Percentiles rank a stretch among this genome's conserved stretches.
phyloP scores from a whole-genome alignment of 352 stramenopile genomes.

The Thraustotheca clavata region DNA sequence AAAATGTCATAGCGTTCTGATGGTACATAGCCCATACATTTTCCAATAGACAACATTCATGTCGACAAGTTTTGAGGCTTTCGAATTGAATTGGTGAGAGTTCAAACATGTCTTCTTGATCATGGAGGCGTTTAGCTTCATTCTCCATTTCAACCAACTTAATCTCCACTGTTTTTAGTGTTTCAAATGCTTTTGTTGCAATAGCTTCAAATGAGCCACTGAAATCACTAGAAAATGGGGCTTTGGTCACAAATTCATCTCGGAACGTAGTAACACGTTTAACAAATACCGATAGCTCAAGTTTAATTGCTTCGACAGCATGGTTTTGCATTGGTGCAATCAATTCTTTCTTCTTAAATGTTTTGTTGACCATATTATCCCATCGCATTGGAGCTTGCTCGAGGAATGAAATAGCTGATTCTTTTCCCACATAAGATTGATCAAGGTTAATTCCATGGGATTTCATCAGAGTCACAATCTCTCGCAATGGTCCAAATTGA shows the following conservation, averaged over 20 bases:
- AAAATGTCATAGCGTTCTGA: constrained; percentile 29
- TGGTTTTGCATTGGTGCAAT: constrained; percentile 87
- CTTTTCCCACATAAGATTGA: constrained; percentile 76
- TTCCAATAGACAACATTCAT: constrained; percentile 87
- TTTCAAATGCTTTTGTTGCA: constrained; percentile 57
- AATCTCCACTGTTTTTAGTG: constrained; percentile 79
- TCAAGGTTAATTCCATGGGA: constrained; percentile 83
- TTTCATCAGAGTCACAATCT: constrained; percentile 79
- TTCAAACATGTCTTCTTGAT: constrained; percentile 95
- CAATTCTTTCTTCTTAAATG: constrained; percentile 87
- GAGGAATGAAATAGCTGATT: constrained; percentile 76
- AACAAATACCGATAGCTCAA: constrained; percentile 65
- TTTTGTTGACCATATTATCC: constrained; percentile 91
- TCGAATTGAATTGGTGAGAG: constrained; percentile 72
- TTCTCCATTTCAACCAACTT: constrained; percentile 74
- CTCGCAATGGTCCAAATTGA: constrained; percentile 64
- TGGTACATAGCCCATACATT: constrained; percentile 87
- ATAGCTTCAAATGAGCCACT: neutral
- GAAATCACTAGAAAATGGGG: constrained; percentile 35
- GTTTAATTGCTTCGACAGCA: constrained; percentile 75
- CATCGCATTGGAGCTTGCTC: constrained; percentile 84
- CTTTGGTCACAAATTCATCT: constrained; percentile 49
- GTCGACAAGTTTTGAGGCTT: constrained; percentile 67
- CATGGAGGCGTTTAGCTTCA: constrained; percentile 71
- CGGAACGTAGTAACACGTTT: constrained; percentile 51